Evolutionary conservation across 352 stramenopile genomes (phyloP).

Genomic region (Pythium folliculosum): DNA sequence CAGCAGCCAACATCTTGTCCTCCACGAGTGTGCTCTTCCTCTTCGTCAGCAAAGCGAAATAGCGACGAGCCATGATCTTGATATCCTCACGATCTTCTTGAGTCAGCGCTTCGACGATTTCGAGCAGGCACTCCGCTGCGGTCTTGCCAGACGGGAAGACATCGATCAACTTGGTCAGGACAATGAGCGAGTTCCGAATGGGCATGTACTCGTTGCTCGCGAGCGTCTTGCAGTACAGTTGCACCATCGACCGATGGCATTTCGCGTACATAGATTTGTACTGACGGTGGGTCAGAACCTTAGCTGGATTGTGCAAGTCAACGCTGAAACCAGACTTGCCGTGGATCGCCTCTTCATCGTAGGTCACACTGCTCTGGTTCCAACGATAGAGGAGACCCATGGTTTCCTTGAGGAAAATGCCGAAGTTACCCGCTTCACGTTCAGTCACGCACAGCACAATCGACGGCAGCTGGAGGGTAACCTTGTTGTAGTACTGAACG

Average conservation of each 20-base stretch:
- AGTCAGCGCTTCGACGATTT: slow-evolving; percentile 65
- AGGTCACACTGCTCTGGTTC: slow-evolving; percentile 79
- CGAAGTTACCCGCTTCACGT: slow-evolving; percentile 83
- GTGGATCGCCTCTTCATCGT: slow-evolving; percentile 77
- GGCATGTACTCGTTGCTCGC: slow-evolving; percentile 79
- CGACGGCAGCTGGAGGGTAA: slow-evolving; percentile 75
- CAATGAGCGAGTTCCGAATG: slow-evolving; percentile 82
- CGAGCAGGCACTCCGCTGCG: slow-evolving; percentile 62
- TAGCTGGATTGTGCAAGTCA: slow-evolving; percentile 65
- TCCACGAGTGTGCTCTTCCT: slow-evolving; percentile 67
- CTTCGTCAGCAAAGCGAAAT: slow-evolving; percentile 82
- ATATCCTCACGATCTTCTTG: slow-evolving; percentile 87
- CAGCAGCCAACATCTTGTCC: slow-evolving; percentile 51
- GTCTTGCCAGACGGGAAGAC: slow-evolving; percentile 72
- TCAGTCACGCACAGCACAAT: slow-evolving; percentile 84
- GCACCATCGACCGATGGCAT: slow-evolving; percentile 74
- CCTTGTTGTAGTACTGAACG: slow-evolving; percentile 83
- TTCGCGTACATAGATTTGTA: slow-evolving; percentile 77
- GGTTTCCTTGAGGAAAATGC: slow-evolving; percentile 86
- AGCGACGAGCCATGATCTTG: slow-evolving; percentile 90
- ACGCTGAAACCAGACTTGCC: slow-evolving; percentile 75
- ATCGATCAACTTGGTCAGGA: slow-evolving; percentile 89
- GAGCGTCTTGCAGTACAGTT: slow-evolving; percentile 64
- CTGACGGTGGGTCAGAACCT: slow-evolving; percentile 59
- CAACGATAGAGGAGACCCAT: slow-evolving; percentile 67